These are phyloP conservation scores for Boletus rex-veris DNA, from an alignment of 768 basidiomycete species.

Conservation along the genomic window DNA sequence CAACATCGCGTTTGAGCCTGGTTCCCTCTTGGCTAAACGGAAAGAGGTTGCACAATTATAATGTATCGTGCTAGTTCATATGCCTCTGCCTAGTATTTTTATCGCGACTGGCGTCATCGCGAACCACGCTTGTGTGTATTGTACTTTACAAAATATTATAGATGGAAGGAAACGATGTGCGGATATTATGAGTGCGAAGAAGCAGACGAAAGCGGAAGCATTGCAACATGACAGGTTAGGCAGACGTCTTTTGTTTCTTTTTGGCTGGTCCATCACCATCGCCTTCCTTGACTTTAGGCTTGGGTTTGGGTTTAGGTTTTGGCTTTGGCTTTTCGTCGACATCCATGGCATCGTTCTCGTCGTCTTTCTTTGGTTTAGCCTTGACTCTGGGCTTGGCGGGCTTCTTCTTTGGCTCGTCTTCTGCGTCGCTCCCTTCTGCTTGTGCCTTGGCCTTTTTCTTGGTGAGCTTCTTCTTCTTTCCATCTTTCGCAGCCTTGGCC, in stretches of 20 bases:
- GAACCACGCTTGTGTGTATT: constrained; percentile 10
- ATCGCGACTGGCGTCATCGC: constrained; percentile 1
- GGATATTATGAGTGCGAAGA: not conserved
- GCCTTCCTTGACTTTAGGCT: constrained; percentile 33
- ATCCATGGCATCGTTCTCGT: constrained; percentile 49
- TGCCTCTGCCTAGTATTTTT: not conserved
- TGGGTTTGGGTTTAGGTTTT: constrained; percentile 42
- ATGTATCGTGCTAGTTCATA: not conserved
- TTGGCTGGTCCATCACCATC: constrained; percentile 57
- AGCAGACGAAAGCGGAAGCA: not conserved
- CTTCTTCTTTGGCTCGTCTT: constrained; percentile 50
- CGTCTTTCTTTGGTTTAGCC: constrained; percentile 38
- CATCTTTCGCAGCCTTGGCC: constrained; percentile 36
- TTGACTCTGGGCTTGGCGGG: constrained; percentile 42
- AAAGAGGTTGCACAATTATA: constrained; percentile 28
- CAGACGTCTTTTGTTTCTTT: constrained; percentile 68
- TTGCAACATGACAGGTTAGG: constrained; percentile 18
- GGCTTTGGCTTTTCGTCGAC: constrained; percentile 39
- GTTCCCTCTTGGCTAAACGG: constrained; percentile 64
- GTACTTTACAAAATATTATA: constrained; percentile 23
- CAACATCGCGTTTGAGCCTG: constrained; percentile 63
- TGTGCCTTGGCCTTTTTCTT: constrained; percentile 44
- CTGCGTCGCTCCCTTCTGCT: constrained; percentile 42
- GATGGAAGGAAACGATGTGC: constrained; percentile 1
- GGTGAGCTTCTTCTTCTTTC: constrained; percentile 33